These are phyloP conservation scores for Datisca glomerata DNA, from an alignment of 306 rosid genomes.

Conservation along the genomic window DNA sequence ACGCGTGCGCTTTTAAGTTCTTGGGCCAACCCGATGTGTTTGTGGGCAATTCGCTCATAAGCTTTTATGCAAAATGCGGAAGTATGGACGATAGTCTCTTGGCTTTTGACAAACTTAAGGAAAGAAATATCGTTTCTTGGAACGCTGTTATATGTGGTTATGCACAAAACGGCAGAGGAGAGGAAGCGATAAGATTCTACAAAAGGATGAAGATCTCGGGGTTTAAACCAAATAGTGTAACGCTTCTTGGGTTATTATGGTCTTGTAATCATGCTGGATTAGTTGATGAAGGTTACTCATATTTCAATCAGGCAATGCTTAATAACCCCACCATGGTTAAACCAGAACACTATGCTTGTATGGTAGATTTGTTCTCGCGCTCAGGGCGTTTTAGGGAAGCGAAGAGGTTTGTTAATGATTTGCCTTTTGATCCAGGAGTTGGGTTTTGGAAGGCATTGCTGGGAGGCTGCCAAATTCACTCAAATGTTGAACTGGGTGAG, in stretches of 20 bases:
- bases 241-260: conserved; percentile 74
- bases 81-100: conserved; percentile 63
- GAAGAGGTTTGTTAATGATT: conserved; percentile 30
- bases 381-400: conserved; percentile 62
- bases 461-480: conserved; percentile 85
- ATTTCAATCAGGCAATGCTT: conserved; percentile 43
- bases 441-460: conserved; percentile 96
- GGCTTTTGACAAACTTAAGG: conserved; percentile 36
- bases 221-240: conserved; percentile 41
- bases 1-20: conserved; percentile 72
- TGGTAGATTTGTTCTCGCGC: conserved; percentile 76
- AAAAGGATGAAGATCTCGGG: conserved; percentile 38
- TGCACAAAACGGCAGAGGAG: conserved; percentile 83
- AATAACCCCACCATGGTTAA: conserved; percentile 37
- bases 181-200: conserved; percentile 59
- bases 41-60: conserved; percentile 53
- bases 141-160: conserved; percentile 80
- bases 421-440: conserved; percentile 71
- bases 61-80: conserved; percentile 83
- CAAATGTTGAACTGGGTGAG: conserved; percentile 56
- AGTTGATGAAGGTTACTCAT: conserved; percentile 51
- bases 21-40: conserved; percentile 57
- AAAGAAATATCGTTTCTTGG: conserved; percentile 67
- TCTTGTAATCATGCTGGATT: conserved; percentile 91
- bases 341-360: conserved; percentile 87